Conservation (phyloP, 257 asterid genomes). For the Agastache rugosa region DNA sequence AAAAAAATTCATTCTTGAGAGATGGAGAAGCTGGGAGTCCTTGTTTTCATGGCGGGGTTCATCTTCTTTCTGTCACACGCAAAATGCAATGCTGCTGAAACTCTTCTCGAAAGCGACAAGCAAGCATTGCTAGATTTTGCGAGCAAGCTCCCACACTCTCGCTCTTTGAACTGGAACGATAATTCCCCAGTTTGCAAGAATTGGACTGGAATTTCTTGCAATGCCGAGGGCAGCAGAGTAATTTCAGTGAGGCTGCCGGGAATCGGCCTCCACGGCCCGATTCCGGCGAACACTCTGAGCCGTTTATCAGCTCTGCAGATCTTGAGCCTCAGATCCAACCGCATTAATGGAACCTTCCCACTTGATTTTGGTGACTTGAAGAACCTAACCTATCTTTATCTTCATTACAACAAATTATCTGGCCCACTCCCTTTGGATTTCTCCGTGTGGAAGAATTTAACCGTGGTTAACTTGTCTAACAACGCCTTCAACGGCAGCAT, state of each 20-base stretch:
- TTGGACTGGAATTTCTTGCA: slow-evolving; percentile 81
- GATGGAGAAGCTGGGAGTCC: slow-evolving; percentile 50
- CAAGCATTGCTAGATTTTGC: slow-evolving; percentile 77
- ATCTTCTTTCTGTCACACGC: slow-evolving; percentile 39
- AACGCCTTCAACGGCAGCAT: slow-evolving; percentile 63
- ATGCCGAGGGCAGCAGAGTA: slow-evolving; percentile 73
- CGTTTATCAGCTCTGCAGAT: slow-evolving; percentile 83
- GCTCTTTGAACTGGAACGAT: slow-evolving; percentile 64
- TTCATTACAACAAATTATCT: slow-evolving; percentile 72
- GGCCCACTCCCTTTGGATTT: slow-evolving; percentile 73
- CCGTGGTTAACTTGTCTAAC: slow-evolving; percentile 57
- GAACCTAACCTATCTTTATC: slow-evolving; percentile 70
- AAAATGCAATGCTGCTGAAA: slow-evolving; percentile 33
- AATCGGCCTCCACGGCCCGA: slow-evolving; percentile 78
- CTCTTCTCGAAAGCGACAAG: slow-evolving; percentile 60
- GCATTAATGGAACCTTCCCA: slow-evolving; percentile 68
- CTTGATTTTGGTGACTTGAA: slow-evolving; percentile 59
- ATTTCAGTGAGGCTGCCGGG: slow-evolving; percentile 75
- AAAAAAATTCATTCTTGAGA: slow-evolving; percentile 31
- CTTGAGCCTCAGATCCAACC: slow-evolving; percentile 92
- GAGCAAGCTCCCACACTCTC: slow-evolving; percentile 55
- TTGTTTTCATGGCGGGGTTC: slow-evolving; percentile 42
- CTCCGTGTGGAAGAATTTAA: slow-evolving; percentile 67
- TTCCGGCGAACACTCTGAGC: slow-evolving; percentile 67
- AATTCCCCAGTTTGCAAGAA: slow-evolving; percentile 59